Conservation (phyloP, 164 flowering plant species). For the Liquidambar formosana region DNA sequence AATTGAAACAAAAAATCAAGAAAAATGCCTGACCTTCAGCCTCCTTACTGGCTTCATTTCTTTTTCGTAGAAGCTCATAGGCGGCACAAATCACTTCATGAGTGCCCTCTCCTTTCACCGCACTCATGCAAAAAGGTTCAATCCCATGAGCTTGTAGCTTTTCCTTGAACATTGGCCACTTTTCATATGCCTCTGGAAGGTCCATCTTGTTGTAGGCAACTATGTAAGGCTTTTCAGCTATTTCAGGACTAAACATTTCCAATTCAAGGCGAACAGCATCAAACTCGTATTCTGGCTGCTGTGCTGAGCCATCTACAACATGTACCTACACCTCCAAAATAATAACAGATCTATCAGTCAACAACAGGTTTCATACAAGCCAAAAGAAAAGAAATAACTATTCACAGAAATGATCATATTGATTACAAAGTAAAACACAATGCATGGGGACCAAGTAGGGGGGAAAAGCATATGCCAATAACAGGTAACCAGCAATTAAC, state of each 20-base stretch:
- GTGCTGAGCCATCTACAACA: conserved; percentile 87
- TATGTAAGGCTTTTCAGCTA: conserved; percentile 78
- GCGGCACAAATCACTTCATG: conserved; percentile 81
- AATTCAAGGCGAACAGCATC: conserved; percentile 92
- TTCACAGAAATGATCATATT: not conserved
- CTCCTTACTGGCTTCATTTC: conserved; percentile 29
- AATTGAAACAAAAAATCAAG: not conserved
- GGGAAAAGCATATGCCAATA: not conserved
- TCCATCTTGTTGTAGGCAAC: conserved; percentile 96
- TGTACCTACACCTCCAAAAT: conserved; percentile 59
- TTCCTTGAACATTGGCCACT: conserved; percentile 72
- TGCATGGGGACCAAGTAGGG: not conserved
- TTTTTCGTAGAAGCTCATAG: conserved; percentile 55
- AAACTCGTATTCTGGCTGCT: conserved; percentile 86
- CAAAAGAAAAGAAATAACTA: not conserved
- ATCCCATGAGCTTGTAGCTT: conserved; percentile 61
- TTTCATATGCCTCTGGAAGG: conserved; percentile 85
- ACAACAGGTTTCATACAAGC: not conserved
- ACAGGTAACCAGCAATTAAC: conserved; percentile 1
- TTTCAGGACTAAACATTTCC: conserved; percentile 86
- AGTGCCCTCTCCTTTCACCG: conserved; percentile 76
- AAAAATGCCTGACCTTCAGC: conserved; percentile 40
- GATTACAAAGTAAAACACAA: not conserved
- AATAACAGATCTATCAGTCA: conserved; percentile 6
- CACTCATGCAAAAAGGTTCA: conserved; percentile 85